phyloP scores from a whole-genome alignment of 108 stramenopile species.

The Licmophora abbreviata region DNA sequence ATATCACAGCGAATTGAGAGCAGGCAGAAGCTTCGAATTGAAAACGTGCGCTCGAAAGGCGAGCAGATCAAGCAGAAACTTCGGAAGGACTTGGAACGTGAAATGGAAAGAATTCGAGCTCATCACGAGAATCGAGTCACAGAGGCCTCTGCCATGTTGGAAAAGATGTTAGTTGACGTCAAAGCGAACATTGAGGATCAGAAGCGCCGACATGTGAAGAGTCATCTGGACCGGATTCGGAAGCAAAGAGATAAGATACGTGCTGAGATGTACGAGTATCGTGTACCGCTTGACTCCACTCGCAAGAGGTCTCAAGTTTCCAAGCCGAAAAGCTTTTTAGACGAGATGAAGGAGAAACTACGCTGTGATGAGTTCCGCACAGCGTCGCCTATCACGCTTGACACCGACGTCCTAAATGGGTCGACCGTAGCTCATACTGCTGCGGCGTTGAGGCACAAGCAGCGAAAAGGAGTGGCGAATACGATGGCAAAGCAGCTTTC shows the following conservation, averaged over 20 bases:
- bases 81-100: constrained; percentile 34
- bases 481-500: constrained; percentile 46
- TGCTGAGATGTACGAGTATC: background rate
- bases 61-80: constrained; percentile 37
- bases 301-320: too few relatives aligned
- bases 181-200: constrained; percentile 19
- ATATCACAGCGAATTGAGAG: constrained; percentile 27
- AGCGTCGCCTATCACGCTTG: constrained; percentile 25
- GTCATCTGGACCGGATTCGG: constrained; percentile 39
- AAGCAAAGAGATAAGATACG: constrained; percentile 14
- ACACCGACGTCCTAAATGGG: constrained; percentile 7
- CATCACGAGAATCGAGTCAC: constrained; percentile 40
- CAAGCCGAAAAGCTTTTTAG: too few relatives aligned
- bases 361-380: constrained; percentile 6
- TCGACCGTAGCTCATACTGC: constrained; percentile 18
- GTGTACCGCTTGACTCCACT: background rate
- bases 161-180: constrained; percentile 24
- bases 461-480: constrained; percentile 46
- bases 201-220: constrained; percentile 48
- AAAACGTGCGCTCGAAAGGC: constrained; percentile 42
- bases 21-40: constrained; percentile 44
- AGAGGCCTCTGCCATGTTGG: constrained; percentile 30
- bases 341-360: background rate
- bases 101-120: constrained; percentile 31
- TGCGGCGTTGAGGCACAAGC: constrained; percentile 57